Evolutionary conservation across 164 flowering plant species (phyloP).

Genomic region (Stephania yunnanensis): DNA sequence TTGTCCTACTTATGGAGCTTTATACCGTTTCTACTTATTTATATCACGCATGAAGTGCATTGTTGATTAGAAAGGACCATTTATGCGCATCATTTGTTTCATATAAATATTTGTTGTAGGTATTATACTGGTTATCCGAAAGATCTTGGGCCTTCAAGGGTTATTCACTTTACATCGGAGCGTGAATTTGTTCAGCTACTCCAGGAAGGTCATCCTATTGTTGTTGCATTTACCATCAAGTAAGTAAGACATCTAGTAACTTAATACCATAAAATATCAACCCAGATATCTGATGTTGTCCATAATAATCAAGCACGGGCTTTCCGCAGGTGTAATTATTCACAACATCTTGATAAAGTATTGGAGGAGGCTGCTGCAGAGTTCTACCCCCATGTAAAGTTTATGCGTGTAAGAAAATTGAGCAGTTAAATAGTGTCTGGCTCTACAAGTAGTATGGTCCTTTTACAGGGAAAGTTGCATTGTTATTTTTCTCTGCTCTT

Average conservation of each 20-base stretch:
- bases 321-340: conserved; percentile 51
- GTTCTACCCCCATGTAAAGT: conserved; percentile 74
- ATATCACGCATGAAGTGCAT: background rate
- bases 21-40: background rate
- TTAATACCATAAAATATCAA: background rate
- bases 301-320: background rate
- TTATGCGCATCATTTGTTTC: background rate
- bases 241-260: conserved; percentile 14
- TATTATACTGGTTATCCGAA: conserved; percentile 91
- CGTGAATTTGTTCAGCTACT: conserved; percentile 87
- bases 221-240: conserved; percentile 89
- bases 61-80: background rate
- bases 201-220: conserved; percentile 77
- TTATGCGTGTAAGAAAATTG: conserved; percentile 63
- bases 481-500: background rate
- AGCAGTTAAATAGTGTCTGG: too few species aligned
- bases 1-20: background rate
- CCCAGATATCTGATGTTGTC: background rate
- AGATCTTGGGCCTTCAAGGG: conserved; percentile 79
- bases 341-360: conserved; percentile 73
- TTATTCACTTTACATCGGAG: conserved; percentile 82
- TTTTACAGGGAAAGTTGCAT: background rate
- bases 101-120: conserved; percentile 30
- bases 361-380: conserved; percentile 85
- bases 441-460: background rate